Conservation (phyloP, 257 asterid genomes). For the Scutellaria baicalensis region DNA sequence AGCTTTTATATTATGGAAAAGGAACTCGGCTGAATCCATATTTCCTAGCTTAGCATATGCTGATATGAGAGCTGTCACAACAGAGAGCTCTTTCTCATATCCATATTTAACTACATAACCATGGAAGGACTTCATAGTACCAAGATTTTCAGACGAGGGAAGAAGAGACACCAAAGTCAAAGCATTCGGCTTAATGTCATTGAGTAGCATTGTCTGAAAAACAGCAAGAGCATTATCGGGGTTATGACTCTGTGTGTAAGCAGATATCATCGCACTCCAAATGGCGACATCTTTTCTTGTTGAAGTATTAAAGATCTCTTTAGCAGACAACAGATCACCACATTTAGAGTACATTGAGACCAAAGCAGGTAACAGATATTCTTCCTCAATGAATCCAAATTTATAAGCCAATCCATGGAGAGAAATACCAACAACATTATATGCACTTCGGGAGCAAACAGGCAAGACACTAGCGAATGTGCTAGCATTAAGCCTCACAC, state of each 20-base stretch:
- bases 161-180: slow-evolving; percentile 61
- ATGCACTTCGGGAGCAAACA: slow-evolving; percentile 37
- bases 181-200: slow-evolving; percentile 33
- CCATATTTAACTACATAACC: slow-evolving; percentile 38
- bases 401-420: slow-evolving; percentile 50
- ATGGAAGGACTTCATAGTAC: slow-evolving; percentile 40
- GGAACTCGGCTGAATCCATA: slow-evolving; percentile 39
- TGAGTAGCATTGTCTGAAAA: slow-evolving; percentile 28
- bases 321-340: slow-evolving; percentile 37
- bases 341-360: slow-evolving; percentile 46
- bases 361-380: slow-evolving; percentile 42
- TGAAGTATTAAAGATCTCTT: slow-evolving; percentile 26
- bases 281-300: slow-evolving; percentile 18
- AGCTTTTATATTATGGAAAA: slow-evolving; percentile 19
- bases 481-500: slow-evolving; percentile 47
- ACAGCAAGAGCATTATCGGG: slow-evolving; percentile 25
- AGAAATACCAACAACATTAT: slow-evolving; percentile 19
- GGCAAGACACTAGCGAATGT: slow-evolving; percentile 52
- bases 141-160: slow-evolving; percentile 35
- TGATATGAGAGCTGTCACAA: slow-evolving; percentile 44
- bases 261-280: slow-evolving; percentile 60
- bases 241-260: slow-evolving; percentile 31
- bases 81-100: slow-evolving; percentile 35
- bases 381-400: slow-evolving; percentile 34
- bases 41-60: slow-evolving; percentile 47